phyloP scores from a whole-genome alignment of 148 eudicot genomes.

The Drosera capensis region DNA sequence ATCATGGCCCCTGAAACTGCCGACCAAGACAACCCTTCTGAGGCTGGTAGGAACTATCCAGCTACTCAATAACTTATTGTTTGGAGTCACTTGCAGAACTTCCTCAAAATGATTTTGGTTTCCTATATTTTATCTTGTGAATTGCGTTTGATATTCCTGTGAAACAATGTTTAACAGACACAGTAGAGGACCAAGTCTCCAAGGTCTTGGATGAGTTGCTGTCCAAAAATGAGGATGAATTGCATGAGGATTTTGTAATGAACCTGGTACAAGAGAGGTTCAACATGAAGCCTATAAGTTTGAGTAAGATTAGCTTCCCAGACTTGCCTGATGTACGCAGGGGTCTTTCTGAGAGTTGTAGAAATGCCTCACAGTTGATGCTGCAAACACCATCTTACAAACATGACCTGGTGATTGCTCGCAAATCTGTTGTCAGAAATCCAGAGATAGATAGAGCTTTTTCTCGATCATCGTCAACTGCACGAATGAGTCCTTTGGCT shows the following conservation, averaged over 20 bases:
- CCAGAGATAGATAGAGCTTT: slow-evolving; percentile 11
- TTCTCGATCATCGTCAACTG: slow-evolving; percentile 23
- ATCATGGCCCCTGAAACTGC: slow-evolving; percentile 15
- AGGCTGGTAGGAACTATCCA: slow-evolving; percentile 10
- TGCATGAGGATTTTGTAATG: slow-evolving; percentile 32
- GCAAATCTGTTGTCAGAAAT: slow-evolving; percentile 12
- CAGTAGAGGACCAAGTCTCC: slow-evolving; percentile 10
- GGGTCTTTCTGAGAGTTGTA: slow-evolving; percentile 12
- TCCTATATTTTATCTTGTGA: slow-evolving; percentile 2
- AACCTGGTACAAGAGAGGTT: slow-evolving; percentile 33
- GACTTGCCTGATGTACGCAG: slow-evolving; percentile 20
- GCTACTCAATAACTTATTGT: neutral
- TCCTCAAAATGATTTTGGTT: neutral
- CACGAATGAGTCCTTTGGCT: slow-evolving; percentile 45
- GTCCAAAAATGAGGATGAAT: slow-evolving; percentile 20
- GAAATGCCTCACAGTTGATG: slow-evolving; percentile 11
- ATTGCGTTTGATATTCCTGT: slow-evolving; percentile 6
- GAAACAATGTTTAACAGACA: slow-evolving; percentile 18
- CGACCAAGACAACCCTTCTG: slow-evolving; percentile 9
- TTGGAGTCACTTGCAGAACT: neutral
- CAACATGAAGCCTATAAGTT: slow-evolving; percentile 34
- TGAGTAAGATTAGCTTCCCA: slow-evolving; percentile 27
- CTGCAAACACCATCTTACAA: slow-evolving; percentile 14
- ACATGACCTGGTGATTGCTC: slow-evolving; percentile 15
- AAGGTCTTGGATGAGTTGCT: slow-evolving; percentile 32